phyloP scores from a whole-genome alignment of 108 stramenopile species.

The Nitzschia palea region DNA sequence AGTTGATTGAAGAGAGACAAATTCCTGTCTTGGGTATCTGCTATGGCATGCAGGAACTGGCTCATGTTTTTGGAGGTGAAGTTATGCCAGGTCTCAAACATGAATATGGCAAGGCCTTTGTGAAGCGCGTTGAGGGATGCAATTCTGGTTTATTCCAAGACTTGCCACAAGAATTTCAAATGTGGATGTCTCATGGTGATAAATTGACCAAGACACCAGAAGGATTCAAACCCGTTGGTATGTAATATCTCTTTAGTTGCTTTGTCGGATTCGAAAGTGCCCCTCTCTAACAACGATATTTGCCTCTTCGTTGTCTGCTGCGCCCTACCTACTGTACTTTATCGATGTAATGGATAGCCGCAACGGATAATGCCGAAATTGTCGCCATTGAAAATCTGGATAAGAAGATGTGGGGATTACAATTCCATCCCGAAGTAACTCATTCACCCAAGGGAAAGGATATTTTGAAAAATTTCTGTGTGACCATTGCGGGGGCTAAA shows the following conservation, averaged over 20 bases:
- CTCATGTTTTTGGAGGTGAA: constrained; percentile 87
- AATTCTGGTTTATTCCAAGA: constrained; percentile 73
- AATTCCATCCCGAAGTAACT: constrained; percentile 99
- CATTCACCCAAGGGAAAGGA: constrained; percentile 87
- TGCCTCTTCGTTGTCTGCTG: neutral
- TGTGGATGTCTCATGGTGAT: constrained; percentile 99
- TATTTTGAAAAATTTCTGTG: constrained; percentile 90
- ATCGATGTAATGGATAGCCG: constrained; percentile 11
- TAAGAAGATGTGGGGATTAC: constrained; percentile 90
- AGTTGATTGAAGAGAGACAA: constrained; percentile 77
- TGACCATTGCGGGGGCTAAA: constrained; percentile 84
- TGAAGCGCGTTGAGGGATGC: constrained; percentile 67
- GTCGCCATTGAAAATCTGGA: constrained; percentile 90
- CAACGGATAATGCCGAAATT: constrained; percentile 89
- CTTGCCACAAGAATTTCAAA: constrained; percentile 78
- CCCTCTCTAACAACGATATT: neutral
- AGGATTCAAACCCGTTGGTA: constrained; percentile 89
- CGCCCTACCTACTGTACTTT: neutral
- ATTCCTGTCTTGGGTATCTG: constrained; percentile 97
- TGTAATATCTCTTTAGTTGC: constrained; percentile 16
- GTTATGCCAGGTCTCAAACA: constrained; percentile 90
- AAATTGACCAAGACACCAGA: constrained; percentile 86
- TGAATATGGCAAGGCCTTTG: constrained; percentile 95
- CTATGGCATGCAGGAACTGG: constrained; percentile 96
- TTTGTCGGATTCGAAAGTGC: constrained; percentile 7